phyloP scores from a whole-genome alignment of 805 yeast species.

The Ascoidea tarda region DNA sequence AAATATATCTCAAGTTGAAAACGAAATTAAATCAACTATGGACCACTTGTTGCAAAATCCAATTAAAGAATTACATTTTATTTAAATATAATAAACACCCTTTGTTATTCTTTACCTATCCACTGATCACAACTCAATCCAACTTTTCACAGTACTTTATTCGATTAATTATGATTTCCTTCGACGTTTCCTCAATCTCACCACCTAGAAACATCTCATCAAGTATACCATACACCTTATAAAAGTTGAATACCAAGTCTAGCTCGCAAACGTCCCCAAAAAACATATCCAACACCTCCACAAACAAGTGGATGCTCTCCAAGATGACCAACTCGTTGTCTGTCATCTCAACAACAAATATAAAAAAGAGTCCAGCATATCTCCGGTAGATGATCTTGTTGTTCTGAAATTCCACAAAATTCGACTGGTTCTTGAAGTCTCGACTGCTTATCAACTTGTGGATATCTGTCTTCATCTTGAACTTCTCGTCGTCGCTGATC shows the following conservation, averaged over 20 bases:
- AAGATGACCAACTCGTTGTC: conserved; percentile 78
- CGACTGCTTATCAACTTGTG: conserved; percentile 71
- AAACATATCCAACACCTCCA: conserved; percentile 74
- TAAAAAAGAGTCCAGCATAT: conserved; percentile 84
- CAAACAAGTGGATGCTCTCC: conserved; percentile 77
- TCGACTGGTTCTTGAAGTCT: conserved; percentile 73
- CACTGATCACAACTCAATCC: conserved; percentile 22
- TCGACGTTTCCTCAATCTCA: conserved; percentile 78
- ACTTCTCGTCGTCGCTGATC: conserved; percentile 29
- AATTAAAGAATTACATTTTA: not conserved
- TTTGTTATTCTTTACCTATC: not conserved
- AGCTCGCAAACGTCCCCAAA: conserved; percentile 89
- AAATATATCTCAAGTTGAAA: conserved; percentile 3
- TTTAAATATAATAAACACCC: not conserved
- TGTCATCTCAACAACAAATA: conserved; percentile 62
- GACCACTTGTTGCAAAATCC: conserved; percentile 1
- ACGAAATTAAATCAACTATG: not conserved
- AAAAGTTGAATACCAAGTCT: conserved; percentile 85
- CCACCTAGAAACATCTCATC: conserved; percentile 89
- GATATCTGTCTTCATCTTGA: conserved; percentile 40
- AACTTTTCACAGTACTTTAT: conserved; percentile 49
- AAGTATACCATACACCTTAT: conserved; percentile 64
- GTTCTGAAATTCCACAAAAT: conserved; percentile 60
- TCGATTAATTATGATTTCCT: conserved; percentile 48
- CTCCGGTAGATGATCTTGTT: conserved; percentile 70